These are phyloP conservation scores for Cotoneaster glaucophyllus DNA, from an alignment of 306 rosid species.

Conservation along the genomic window DNA sequence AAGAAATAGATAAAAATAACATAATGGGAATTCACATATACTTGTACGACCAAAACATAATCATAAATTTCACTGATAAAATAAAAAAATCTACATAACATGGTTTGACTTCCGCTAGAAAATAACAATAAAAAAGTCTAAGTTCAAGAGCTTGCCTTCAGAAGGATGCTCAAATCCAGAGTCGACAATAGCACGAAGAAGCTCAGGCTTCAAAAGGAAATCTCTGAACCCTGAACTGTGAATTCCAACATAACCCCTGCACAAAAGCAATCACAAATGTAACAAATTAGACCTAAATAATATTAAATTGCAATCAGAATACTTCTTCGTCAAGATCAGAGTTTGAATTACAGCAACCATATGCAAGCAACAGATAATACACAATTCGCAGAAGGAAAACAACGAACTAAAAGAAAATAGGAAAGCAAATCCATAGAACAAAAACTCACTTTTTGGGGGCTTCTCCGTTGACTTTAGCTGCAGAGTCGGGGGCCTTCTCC, in stretches of 20 bases:
- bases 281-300: background rate
- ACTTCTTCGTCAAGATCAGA: background rate
- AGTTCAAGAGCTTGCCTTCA: slow-evolving; percentile 57
- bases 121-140: background rate
- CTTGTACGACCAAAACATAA: background rate
- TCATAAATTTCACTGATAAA: background rate
- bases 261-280: background rate
- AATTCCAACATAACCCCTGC: slow-evolving; percentile 96
- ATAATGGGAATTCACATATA: background rate
- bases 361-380: background rate
- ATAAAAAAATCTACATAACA: background rate
- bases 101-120: background rate
- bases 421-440: background rate
- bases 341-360: background rate
- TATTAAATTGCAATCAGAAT: background rate
- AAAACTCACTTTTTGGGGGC: slow-evolving; percentile 69
- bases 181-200: slow-evolving; percentile 96
- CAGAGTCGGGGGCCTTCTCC: slow-evolving; percentile 84
- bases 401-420: background rate
- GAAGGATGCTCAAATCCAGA: slow-evolving; percentile 99
- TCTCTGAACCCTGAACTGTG: slow-evolving; percentile 99
- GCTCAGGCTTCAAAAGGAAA: slow-evolving; percentile 98
- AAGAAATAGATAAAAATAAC: background rate
- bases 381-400: background rate
- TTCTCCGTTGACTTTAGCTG: slow-evolving; percentile 85